A percentile compares a stretch with the other conserved stretches of the same genome.
phyloP scores from a whole-genome alignment of 306 rosid species.

The Fagus crenata region DNA sequence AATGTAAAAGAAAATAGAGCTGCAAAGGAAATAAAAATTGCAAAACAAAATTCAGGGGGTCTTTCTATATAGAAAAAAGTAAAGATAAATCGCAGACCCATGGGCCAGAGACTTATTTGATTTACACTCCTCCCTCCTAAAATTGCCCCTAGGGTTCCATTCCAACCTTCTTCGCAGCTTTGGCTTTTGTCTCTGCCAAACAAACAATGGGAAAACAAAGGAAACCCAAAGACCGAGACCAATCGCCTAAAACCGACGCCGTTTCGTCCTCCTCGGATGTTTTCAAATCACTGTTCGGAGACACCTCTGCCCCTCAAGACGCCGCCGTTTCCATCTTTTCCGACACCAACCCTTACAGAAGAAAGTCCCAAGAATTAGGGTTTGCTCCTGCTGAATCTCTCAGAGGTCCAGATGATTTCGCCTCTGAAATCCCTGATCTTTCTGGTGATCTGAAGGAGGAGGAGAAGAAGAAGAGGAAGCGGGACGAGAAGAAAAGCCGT shows the following conservation, averaged over 20 bases:
- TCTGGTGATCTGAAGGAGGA: constrained; percentile 26
- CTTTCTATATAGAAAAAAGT: too few species aligned
- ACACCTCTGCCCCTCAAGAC: constrained; percentile 17
- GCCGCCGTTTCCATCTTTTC: constrained; percentile 61
- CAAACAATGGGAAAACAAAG: constrained; percentile 47
- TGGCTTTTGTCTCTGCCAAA: too few species aligned
- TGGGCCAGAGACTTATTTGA: background rate
- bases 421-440: constrained; percentile 10
- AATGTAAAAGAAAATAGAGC: too few species aligned
- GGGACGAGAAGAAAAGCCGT: constrained; percentile 17
- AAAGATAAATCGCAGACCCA: too few species aligned
- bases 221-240: constrained; percentile 32
- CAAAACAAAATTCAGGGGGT: too few species aligned
- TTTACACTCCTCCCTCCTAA: background rate
- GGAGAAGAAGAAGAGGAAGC: constrained; percentile 44
- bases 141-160: background rate
- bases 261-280: constrained; percentile 14
- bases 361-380: constrained; percentile 38
- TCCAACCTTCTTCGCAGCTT: background rate
- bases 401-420: background rate
- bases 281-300: constrained; percentile 57
- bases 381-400: constrained; percentile 5
- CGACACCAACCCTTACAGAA: constrained; percentile 60
- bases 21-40: too few species aligned
- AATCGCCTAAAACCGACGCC: constrained; percentile 26